Percentiles rank a stretch among this genome's conserved stretches.
phyloP scores from a whole-genome alignment of 352 stramenopile species.

The Phytophthora hibernalis region DNA sequence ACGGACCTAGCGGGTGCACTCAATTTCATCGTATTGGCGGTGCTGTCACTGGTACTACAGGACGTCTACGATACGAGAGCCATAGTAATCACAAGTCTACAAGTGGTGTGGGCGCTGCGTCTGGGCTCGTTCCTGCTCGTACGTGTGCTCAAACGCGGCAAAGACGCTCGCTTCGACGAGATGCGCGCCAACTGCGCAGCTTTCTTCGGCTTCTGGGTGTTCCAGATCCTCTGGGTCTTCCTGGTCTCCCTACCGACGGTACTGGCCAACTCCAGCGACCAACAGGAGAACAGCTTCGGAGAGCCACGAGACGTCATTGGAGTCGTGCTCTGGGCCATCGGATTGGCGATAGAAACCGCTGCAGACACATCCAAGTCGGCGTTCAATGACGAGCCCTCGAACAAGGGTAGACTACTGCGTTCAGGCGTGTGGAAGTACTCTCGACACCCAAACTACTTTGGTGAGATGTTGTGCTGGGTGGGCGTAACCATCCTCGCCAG shows the following conservation, averaged over 20 bases:
- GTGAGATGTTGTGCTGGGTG: slow-evolving; percentile 93
- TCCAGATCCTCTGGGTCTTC: slow-evolving; percentile 87
- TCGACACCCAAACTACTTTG: slow-evolving; percentile 94
- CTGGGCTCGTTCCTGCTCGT: slow-evolving; percentile 71
- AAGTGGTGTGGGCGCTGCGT: slow-evolving; percentile 63
- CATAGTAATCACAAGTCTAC: slow-evolving; percentile 56
- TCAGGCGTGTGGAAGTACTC: slow-evolving; percentile 87
- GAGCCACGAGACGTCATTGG: slow-evolving; percentile 48
- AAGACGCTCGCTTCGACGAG: slow-evolving; percentile 81
- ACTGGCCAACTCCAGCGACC: slow-evolving; percentile 59
- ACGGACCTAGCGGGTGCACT: slow-evolving; percentile 68
- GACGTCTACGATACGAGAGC: slow-evolving; percentile 52
- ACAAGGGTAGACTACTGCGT: slow-evolving; percentile 62
- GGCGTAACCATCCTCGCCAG: slow-evolving; percentile 57
- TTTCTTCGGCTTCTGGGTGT: slow-evolving; percentile 85
- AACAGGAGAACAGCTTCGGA: slow-evolving; percentile 40
- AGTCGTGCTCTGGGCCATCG: slow-evolving; percentile 60
- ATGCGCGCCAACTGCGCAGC: slow-evolving; percentile 65
- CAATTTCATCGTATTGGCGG: slow-evolving; percentile 65
- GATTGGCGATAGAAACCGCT: slow-evolving; percentile 61
- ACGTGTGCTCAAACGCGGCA: slow-evolving; percentile 72
- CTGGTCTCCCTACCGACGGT: slow-evolving; percentile 74
- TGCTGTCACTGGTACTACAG: slow-evolving; percentile 58
- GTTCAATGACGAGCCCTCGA: slow-evolving; percentile 59
- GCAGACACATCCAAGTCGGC: slow-evolving; percentile 68